Evolutionary conservation across 306 rosid species (phyloP).

Genomic region (Cucumis melo): DNA sequence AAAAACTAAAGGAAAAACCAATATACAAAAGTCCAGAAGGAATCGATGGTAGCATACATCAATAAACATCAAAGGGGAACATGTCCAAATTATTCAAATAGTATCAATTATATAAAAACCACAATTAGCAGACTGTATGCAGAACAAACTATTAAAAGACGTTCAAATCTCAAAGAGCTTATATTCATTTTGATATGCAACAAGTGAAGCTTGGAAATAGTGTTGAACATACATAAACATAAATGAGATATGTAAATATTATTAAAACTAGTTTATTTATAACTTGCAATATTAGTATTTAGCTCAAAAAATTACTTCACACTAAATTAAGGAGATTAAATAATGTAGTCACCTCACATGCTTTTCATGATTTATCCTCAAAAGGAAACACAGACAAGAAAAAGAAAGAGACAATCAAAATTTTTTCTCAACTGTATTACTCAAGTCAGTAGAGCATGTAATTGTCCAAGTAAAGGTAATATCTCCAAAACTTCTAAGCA

Average conservation of each 20-base stretch:
- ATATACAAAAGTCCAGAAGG: background rate
- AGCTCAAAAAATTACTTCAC: background rate
- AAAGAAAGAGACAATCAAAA: background rate
- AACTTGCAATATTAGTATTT: too few species aligned
- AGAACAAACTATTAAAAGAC: background rate
- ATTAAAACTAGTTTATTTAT: background rate
- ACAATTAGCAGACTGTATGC: background rate
- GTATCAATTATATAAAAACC: background rate
- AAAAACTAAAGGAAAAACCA: background rate
- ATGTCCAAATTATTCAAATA: background rate
- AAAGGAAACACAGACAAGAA: background rate
- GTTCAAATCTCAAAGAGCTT: background rate
- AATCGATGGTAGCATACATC: background rate
- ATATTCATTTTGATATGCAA: background rate
- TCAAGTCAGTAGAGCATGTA: background rate
- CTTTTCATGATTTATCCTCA: background rate
- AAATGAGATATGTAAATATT: background rate
- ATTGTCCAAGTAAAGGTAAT: background rate
- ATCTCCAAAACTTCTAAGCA: background rate
- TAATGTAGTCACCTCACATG: background rate
- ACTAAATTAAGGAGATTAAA: background rate
- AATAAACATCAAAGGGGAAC: background rate
- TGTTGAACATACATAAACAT: background rate
- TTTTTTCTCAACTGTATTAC: background rate
- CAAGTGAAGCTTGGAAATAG: background rate